phyloP scores from a whole-genome alignment of 2,329 filamentous ascomycete species.

The Fusarium robinianum region DNA sequence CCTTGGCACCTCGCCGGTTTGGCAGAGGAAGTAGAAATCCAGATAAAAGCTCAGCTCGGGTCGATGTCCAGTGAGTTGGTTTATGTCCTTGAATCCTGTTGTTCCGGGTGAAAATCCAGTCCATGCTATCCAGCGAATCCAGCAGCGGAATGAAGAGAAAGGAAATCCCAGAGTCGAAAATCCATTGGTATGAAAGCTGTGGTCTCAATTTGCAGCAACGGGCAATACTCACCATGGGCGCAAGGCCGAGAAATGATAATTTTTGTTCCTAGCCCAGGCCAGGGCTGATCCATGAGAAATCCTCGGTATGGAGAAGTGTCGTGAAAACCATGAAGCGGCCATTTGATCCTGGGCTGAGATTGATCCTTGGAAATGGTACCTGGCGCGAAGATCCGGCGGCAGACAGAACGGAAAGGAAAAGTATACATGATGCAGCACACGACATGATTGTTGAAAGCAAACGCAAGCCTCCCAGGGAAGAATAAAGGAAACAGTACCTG shows the following conservation, averaged over 20 bases:
- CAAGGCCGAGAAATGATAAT: slow-evolving; percentile 24
- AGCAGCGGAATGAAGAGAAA: neutral
- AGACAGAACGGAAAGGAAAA: slow-evolving; percentile 34
- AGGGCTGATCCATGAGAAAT: slow-evolving; percentile 42
- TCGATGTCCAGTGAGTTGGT: slow-evolving; percentile 7
- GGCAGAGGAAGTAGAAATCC: slow-evolving; percentile 16
- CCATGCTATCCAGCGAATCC: neutral
- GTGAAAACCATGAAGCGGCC: no score
- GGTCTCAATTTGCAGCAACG: slow-evolving; percentile 34
- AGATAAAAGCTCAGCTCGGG: slow-evolving; percentile 6
- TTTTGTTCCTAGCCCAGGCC: slow-evolving; percentile 40
- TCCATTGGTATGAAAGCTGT: slow-evolving; percentile 2
- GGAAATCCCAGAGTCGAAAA: neutral
- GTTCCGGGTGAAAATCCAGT: neutral
- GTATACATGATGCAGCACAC: slow-evolving; percentile 38
- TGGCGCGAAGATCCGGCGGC: slow-evolving; percentile 26
- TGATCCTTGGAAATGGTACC: slow-evolving; percentile 27
- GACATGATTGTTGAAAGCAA: slow-evolving; percentile 40
- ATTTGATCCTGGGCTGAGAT: slow-evolving; percentile 6
- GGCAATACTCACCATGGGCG: slow-evolving; percentile 47
- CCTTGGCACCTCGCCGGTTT: slow-evolving; percentile 18
- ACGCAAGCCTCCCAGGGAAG: slow-evolving; percentile 50
- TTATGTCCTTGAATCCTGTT: neutral
- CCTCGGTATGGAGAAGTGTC: slow-evolving; percentile 15
- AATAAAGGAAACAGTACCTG: slow-evolving; percentile 63